Percentiles rank a stretch among this genome's conserved stretches.
Evolutionary conservation across 371 early-diverging fungal genomes (phyloP).

Genomic region (Actinomortierella ambigua): DNA sequence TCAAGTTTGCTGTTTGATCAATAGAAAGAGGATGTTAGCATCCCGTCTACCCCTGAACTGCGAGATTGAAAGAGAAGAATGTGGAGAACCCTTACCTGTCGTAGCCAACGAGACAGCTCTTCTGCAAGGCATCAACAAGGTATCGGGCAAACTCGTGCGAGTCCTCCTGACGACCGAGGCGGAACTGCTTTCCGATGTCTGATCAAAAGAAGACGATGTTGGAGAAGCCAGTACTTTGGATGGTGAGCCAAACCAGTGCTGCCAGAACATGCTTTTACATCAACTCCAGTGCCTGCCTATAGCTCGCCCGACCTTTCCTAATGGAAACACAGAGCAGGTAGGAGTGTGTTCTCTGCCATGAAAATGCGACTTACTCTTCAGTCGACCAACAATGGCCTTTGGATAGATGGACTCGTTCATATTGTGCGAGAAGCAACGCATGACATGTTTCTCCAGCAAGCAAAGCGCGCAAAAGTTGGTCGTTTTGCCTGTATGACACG

Average conservation of each 20-base stretch:
- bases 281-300: neutral
- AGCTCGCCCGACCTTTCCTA: no score
- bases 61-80: neutral
- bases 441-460: constrained; percentile 59
- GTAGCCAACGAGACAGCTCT: constrained; percentile 54
- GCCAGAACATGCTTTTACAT: no score
- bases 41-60: no score
- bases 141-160: constrained; percentile 88
- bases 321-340: neutral
- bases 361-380: constrained; percentile 57
- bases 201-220: neutral
- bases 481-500: constrained; percentile 50
- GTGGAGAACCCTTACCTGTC: constrained; percentile 35
- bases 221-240: neutral
- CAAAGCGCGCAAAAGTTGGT: constrained; percentile 67
- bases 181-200: constrained; percentile 77
- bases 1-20: constrained; percentile 57
- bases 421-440: constrained; percentile 48
- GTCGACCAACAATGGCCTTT: constrained; percentile 67
- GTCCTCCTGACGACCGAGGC: constrained; percentile 87
- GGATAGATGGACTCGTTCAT: constrained; percentile 69
- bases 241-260: neutral
- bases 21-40: neutral
- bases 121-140: constrained; percentile 73
- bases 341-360: no score